Evolutionary conservation across 768 basidiomycete genomes (phyloP).

Genomic region (Pholiota microspora): DNA sequence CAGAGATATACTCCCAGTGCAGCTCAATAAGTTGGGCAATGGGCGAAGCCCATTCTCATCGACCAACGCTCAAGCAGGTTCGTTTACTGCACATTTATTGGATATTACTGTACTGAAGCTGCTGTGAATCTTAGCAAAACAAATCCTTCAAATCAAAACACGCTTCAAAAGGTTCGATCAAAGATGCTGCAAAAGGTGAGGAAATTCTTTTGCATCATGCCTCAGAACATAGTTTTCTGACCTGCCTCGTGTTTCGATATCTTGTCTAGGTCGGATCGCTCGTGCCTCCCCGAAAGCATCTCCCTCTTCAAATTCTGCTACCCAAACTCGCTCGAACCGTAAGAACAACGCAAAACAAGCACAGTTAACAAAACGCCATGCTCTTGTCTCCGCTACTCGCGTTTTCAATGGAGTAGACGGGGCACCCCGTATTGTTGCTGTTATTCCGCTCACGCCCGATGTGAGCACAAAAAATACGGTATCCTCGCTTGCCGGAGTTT

Average conservation of each 20-base stretch:
- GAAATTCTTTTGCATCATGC: neutral
- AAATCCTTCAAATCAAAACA: conserved; percentile 93
- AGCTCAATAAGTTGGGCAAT: conserved; percentile 25
- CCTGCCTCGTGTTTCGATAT: neutral
- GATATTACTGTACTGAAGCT: conserved; percentile 1
- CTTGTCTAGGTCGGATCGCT: conserved; percentile 51
- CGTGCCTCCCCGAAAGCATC: conserved; percentile 55
- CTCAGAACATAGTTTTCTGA: neutral
- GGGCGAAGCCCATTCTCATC: conserved; percentile 60
- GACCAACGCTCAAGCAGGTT: conserved; percentile 86
- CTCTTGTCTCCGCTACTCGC: conserved; percentile 67
- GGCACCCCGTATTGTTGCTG: conserved; percentile 81
- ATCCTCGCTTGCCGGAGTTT: conserved; percentile 52
- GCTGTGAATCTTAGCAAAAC: conserved; percentile 59
- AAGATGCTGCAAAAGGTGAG: conserved; percentile 81
- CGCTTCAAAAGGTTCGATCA: conserved; percentile 80
- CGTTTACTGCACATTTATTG: conserved; percentile 15
- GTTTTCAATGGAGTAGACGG: conserved; percentile 78
- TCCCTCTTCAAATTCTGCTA: conserved; percentile 43
- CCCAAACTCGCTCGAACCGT: conserved; percentile 76
- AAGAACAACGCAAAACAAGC: conserved; percentile 84
- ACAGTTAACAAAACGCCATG: conserved; percentile 68
- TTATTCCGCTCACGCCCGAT: conserved; percentile 80
- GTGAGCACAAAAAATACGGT: conserved; percentile 52
- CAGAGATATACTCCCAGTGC: neutral